Base-by-base conservation (phyloP, 805 yeast genomes). In the Torulaspora franciscae region DNA sequence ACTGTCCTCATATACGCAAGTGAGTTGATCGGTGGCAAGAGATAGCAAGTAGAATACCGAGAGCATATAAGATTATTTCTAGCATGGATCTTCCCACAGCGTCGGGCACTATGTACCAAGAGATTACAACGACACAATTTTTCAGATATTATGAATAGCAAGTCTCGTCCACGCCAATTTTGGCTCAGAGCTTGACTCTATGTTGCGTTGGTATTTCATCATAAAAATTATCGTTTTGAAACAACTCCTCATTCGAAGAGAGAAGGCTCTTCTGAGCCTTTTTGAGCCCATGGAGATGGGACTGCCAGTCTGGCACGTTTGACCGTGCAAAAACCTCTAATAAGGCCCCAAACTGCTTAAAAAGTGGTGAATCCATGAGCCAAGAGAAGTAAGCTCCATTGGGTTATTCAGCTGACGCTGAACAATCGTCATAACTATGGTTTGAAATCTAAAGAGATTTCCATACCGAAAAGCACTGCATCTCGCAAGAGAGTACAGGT, bases 181-280 rank as follows among this genome's bases (percentile, higher is more conserved):
- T 57, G 66, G 72, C 83, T 82, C 86, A 74, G 90, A 83, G 89
- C 90, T 83, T 83, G 90, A 83, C 90, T 83, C 90, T 81, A 81
- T 81, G 85, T 80, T 79, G 81, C 84, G 76, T 78, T 72, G 66
- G 69, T 72, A 78, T 81, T 76, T 83, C 90, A 83, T 83, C 90
- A 82, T 74, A 43, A 54, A 37, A 42, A 27, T 45, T 4, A 40
- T 52, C 30, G 34, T 39, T 42, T 41, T 34, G 38, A 43, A 43
- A 37, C 28, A 9, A 10, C 17, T 7, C 23, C 7, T 7, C 19
- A 29, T 11, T 15, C 19, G 41, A 38, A 19, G 26, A 13, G 32
- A 26, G 34, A 14, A 45, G 32, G 48, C 35, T 49, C 50, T 55
- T 58, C 43, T 30, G 42, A 40, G 33, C 13, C 23, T 19, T 37